Percentiles rank a stretch among this genome's conserved stretches.
Evolutionary conservation across 139 green algal genomes (phyloP).

Genomic region (Micractinium conductrix): DNA sequence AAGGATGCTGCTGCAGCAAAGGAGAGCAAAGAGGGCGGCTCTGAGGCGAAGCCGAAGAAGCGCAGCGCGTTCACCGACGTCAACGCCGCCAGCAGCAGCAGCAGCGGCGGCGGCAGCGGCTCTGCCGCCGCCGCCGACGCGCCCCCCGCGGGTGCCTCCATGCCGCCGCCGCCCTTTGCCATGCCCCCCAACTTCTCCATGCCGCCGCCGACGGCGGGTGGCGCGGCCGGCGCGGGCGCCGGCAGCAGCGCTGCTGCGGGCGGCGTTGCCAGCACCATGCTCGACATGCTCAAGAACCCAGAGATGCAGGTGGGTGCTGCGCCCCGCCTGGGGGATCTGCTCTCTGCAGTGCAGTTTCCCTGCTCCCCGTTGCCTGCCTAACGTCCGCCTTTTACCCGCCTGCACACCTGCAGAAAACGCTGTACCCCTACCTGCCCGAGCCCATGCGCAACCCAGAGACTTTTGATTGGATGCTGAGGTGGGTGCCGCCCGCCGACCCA

Average conservation of each 20-base stretch:
- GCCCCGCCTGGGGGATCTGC: too few relatives aligned
- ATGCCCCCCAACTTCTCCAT: conserved; percentile 1
- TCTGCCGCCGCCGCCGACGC: not conserved
- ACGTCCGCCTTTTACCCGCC: not conserved
- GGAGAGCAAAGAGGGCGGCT: too few relatives aligned
- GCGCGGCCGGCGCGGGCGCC: not conserved
- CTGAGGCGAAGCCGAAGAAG: conserved; percentile 39
- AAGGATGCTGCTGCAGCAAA: not conserved
- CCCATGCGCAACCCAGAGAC: conserved; percentile 87
- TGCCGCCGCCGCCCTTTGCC: not conserved
- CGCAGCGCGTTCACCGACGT: conserved; percentile 43
- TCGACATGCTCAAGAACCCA: conserved; percentile 54
- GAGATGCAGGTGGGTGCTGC: conserved; percentile 40
- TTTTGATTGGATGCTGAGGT: conserved; percentile 90
- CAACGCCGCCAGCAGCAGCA: conserved; percentile 4
- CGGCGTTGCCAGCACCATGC: conserved; percentile 17
- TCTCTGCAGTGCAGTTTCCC: too few relatives aligned
- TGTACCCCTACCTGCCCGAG: conserved; percentile 92
- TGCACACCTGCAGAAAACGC: conserved; percentile 87
- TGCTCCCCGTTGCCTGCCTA: not conserved
- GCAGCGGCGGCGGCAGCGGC: not conserved
- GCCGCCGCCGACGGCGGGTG: not conserved
- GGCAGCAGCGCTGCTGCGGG: not conserved
- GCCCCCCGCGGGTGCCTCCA: not conserved
- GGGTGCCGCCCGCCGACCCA: not conserved